These are phyloP conservation scores for Zymoseptoria pseudotritici DNA, from an alignment of 2,329 filamentous ascomycete genomes.

Conservation along the genomic window DNA sequence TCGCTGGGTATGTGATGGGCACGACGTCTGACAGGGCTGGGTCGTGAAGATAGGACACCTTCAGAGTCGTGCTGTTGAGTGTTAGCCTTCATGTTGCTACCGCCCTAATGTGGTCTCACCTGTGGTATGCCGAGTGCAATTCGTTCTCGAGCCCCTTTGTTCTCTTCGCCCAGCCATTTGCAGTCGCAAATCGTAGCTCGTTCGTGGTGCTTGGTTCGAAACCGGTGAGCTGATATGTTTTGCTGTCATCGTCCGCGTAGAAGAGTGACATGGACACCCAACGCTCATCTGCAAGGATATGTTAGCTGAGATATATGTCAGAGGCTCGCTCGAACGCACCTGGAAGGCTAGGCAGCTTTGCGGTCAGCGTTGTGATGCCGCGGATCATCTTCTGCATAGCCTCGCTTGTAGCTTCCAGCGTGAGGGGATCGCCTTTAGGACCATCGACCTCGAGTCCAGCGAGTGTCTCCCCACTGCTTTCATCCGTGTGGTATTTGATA, in stretches of 20 bases:
- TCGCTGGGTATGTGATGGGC: conserved; percentile 1
- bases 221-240: conserved; percentile 36
- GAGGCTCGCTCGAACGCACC: conserved; percentile 25
- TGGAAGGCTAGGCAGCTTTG: conserved; percentile 36
- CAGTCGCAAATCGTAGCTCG: conserved; percentile 31
- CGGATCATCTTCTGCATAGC: conserved; percentile 39
- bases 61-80: conserved; percentile 12
- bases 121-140: conserved; percentile 35
- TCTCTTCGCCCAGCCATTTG: conserved; percentile 33
- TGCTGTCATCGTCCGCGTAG: conserved; percentile 36
- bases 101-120: conserved; percentile 20
- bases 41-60: conserved; percentile 14
- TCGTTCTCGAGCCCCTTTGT: conserved; percentile 24
- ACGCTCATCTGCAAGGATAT: conserved; percentile 27
- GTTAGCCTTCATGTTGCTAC: conserved; percentile 5
- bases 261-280: conserved; percentile 39
- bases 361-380: conserved; percentile 33
- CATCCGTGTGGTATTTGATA: conserved; percentile 34
- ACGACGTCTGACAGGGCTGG: conserved; percentile 1
- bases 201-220: conserved; percentile 29
- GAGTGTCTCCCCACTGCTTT: conserved; percentile 8
- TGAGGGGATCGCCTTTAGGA: conserved; percentile 27
- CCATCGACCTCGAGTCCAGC: conserved; percentile 25
- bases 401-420: conserved; percentile 33
- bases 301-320: not conserved